Conservation (phyloP, 208 protist species). For the Crithidia acanthocephali region DNA sequence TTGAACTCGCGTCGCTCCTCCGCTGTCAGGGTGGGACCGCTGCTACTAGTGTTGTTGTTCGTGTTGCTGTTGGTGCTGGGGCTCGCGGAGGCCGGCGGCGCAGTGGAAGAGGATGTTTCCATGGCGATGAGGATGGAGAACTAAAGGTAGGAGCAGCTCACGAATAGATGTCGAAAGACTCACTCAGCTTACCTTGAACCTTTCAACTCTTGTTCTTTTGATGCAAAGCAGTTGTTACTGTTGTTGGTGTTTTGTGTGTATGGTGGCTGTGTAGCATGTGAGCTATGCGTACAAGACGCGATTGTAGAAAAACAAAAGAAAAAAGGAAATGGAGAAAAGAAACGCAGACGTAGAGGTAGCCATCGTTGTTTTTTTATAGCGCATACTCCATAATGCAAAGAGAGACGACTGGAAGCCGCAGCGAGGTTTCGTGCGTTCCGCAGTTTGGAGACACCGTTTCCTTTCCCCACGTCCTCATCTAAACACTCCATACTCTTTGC, state of each 20-base stretch:
- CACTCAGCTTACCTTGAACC: no score
- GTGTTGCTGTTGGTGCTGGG: background rate
- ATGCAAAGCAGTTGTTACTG: no score
- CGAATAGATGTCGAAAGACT: no score
- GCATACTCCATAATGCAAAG: no score
- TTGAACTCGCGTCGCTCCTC: conserved; percentile 33
- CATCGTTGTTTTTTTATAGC: no score
- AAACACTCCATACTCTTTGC: no score
- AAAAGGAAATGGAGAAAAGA: conserved; percentile 18
- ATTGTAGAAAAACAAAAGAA: conserved; percentile 5
- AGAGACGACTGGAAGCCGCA: no score
- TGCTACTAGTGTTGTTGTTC: background rate
- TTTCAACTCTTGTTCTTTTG: no score
- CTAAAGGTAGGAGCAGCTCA: background rate
- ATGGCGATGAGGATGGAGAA: background rate
- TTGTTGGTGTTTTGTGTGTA: background rate
- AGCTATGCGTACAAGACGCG: background rate
- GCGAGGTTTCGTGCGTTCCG: no score
- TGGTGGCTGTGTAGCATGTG: background rate
- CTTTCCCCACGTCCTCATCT: no score
- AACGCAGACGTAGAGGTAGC: no score
- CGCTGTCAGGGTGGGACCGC: conserved; percentile 24
- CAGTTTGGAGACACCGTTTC: no score
- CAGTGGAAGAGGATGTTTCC: background rate
- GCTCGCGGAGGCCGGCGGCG: background rate